Evolutionary conservation across 1,139 yeast species (phyloP).

Genomic region (Yamadazyma taylorii): DNA sequence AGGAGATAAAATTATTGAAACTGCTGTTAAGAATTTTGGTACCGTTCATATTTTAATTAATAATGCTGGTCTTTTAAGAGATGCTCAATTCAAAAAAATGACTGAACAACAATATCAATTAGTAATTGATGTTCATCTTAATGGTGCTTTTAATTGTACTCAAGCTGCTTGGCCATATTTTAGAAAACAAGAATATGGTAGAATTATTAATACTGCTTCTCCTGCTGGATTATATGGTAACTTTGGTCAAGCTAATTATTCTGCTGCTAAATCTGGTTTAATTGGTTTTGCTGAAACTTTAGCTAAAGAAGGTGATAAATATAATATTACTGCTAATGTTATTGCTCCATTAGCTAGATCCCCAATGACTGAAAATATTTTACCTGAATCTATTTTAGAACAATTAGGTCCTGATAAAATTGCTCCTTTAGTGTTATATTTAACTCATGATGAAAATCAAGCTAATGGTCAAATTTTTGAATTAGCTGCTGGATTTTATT

Average conservation of each 20-base stretch:
- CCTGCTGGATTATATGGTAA: slow-evolving; percentile 97
- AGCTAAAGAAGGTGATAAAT: slow-evolving; percentile 88
- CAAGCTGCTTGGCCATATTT: slow-evolving; percentile 93
- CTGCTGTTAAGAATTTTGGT: slow-evolving; percentile 86
- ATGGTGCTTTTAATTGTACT: slow-evolving; percentile 84
- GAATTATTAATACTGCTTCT: slow-evolving; percentile 88
- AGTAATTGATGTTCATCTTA: slow-evolving; percentile 83
- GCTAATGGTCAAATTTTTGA: slow-evolving; percentile 77
- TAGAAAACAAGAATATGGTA: slow-evolving; percentile 81
- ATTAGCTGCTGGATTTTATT: slow-evolving; percentile 92
- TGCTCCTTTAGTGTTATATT: slow-evolving; percentile 83
- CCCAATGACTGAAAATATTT: slow-evolving; percentile 89
- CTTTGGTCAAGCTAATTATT: slow-evolving; percentile 95
- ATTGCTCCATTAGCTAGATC: slow-evolving; percentile 96
- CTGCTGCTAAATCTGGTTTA: slow-evolving; percentile 89
- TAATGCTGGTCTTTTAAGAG: slow-evolving; percentile 93
- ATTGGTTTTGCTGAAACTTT: slow-evolving; percentile 92
- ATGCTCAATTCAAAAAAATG: slow-evolving; percentile 79
- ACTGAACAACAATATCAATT: slow-evolving; percentile 73
- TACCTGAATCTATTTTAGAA: slow-evolving; percentile 83
- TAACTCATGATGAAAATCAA: slow-evolving; percentile 66
- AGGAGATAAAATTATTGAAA: slow-evolving; percentile 82
- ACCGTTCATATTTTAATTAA: slow-evolving; percentile 86
- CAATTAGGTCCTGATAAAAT: slow-evolving; percentile 83
- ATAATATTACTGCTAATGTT: slow-evolving; percentile 80